Base-by-base conservation (phyloP, 202 grass and related monocot genomes). In the Schoenoplectus triqueter region DNA sequence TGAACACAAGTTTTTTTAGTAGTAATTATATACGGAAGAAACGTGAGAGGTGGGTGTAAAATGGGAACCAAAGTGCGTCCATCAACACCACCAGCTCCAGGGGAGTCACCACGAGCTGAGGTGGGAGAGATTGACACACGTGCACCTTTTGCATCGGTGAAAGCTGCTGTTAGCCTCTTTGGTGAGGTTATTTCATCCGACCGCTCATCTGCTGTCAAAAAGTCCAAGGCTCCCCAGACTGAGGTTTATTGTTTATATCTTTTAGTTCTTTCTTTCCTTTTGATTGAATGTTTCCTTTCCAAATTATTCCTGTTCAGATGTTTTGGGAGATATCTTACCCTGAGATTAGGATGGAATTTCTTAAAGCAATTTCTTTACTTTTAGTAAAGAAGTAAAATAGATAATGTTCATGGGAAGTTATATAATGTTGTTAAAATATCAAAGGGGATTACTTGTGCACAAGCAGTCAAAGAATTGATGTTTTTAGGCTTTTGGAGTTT, bases 161-260 rank as follows among this genome's bases (percentile, higher is more conserved):
- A 96, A 91, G 94, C 94, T 90, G 94, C 94, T 42, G 94, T 96
- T 19, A 96, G 91, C 83, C 91, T 96, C 73, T 96, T 96, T 86
- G 94, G 94, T 70, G 91, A 96, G 86, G 91, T 90, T 77, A 49
- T 84, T 87, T 90, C 94, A 81, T 90, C 91, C 56, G 91, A 93
- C 56, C 92, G 71, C 78, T 82, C 87, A 70, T 71, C 81, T 9
- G 44, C 86, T 62, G 74, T 73, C 0, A 90, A 86, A 88, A 93
- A 92, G 78, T 71, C 88, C 54, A 96, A 96, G 88, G 80, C 82
- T 67, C 87, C 91, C 66, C 91, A 90, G 80, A 83, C 89, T 82
- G 94, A 96, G 91, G 93, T 95, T 86, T 31, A 31, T 41, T 76
- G 7, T 66, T 69, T 80, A 44, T 68, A 0, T 11, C 10, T 22